Base-by-base conservation (phyloP, 2,329 filamentous ascomycete genomes). In the Orbilia ellipsospora region DNA sequence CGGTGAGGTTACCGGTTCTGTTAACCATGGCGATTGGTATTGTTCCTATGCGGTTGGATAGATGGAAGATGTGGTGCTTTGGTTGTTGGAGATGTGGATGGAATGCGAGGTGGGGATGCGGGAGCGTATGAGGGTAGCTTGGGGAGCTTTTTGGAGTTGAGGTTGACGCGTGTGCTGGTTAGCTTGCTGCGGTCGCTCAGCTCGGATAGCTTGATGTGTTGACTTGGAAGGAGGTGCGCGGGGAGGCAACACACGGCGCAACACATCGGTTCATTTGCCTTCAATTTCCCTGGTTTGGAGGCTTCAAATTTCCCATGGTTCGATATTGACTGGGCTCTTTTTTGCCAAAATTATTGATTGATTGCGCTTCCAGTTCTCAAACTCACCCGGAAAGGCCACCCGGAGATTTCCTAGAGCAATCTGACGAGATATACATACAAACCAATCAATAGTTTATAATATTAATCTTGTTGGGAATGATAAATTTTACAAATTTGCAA, bases 1-100 rank as follows among this genome's bases (percentile, higher is more conserved):
- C 88, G 79, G 87, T 89, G 80, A 90, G 82, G 80, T 85, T 85
- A 81, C 89, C 89, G 79, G 86, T 86, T 77, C 83, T 87, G 74
- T 88, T 87, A 80, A 69, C 73, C 73, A 76, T 70, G 55, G 16
- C 16, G 65, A 56, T 61, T 40, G 67, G 10, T 48, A 52, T 18
- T 45, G 57, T 20, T 13, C 23, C 13, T 57, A 55, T 26, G 48
- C 59, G 57, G 52, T 51, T 36, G 31, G 31, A 52, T 56, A 20
- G 31, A 42, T 20, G 15, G 50, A 13, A 54, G 36, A 51, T 13
- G 64, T 67, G 65, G 13, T 51, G 31, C 18, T 45, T 54, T 28
- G 55, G 23, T 5, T 56, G n/a, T 13, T 55, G 52, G 23, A 55
- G 52, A 20, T 15, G 31, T 13, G 55, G 64, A 61, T 68, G 60